Percentiles rank a stretch among this genome's conserved stretches.
These are phyloP conservation scores for Schizochytrium sp. DNA, from an alignment of 108 stramenopile genomes.

Conservation along the genomic window DNA sequence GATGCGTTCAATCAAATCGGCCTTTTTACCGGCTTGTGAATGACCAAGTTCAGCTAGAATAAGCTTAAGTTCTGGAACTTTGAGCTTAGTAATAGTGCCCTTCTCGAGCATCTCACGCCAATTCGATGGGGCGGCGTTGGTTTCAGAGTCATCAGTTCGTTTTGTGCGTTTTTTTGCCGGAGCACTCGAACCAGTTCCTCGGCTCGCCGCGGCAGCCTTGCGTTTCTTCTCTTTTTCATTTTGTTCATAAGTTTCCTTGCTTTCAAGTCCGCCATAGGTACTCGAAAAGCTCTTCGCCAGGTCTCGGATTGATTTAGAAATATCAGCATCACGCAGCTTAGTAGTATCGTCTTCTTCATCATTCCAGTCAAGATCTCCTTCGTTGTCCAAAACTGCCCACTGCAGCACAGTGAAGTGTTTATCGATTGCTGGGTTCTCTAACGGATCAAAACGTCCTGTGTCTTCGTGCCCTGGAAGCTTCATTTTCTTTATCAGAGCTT, in stretches of 20 bases:
- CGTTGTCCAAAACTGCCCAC: constrained; percentile 13
- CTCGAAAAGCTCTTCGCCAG: not conserved
- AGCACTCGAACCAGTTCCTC: not conserved
- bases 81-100: not conserved
- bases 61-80: not conserved
- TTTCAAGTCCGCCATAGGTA: not conserved
- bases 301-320: not conserved
- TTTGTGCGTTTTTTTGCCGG: not conserved
- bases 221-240: constrained; percentile 26
- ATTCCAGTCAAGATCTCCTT: constrained; percentile 21
- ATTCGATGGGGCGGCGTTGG: not conserved
- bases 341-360: not conserved
- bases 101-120: constrained; percentile 3
- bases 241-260: not conserved
- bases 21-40: constrained; percentile 17
- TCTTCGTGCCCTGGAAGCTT: not conserved
- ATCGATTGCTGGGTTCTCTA: constrained; percentile 14
- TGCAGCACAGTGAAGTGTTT: constrained; percentile 46
- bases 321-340: constrained; percentile 7
- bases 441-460: constrained; percentile 6
- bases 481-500: constrained; percentile 54
- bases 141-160: not conserved
- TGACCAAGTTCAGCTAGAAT: not conserved
- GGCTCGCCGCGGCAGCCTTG: constrained; percentile 4
- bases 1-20: constrained; percentile 16